Percentiles rank a stretch among this genome's conserved stretches.
Evolutionary conservation across 305 asterid species (phyloP).

Genomic region (Solanum hybrid): DNA sequence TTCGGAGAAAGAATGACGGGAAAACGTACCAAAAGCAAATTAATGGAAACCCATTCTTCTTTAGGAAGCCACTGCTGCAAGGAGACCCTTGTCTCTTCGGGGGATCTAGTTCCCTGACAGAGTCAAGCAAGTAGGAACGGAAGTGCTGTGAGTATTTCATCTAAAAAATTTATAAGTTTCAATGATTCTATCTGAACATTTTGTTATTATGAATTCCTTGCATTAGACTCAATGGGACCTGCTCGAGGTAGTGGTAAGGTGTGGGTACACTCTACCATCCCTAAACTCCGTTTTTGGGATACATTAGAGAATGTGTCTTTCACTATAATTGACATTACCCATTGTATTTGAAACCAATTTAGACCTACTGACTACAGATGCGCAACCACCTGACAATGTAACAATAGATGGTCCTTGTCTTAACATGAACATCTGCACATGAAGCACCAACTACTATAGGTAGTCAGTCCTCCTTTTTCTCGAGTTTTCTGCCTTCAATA

Average conservation of each 20-base stretch:
- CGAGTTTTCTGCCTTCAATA: background rate
- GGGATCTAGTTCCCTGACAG: conserved; percentile 59
- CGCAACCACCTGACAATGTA: background rate
- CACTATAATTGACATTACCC: no score
- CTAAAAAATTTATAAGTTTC: no score
- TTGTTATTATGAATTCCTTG: background rate
- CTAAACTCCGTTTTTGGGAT: no score
- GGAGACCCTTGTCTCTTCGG: conserved; percentile 80
- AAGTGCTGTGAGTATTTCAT: background rate
- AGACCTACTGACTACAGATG: no score
- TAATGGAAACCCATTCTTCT: conserved; percentile 95
- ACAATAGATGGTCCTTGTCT: background rate
- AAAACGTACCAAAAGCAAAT: conserved; percentile 78
- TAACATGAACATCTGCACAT: background rate
- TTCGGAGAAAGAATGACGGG: background rate
- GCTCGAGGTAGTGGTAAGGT: no score
- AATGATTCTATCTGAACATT: background rate
- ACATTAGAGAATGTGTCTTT: background rate
- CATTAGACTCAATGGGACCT: no score
- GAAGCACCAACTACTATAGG: background rate
- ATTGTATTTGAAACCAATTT: no score
- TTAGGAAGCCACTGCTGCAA: conserved; percentile 95
- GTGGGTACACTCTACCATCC: no score
- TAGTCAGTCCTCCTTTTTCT: background rate
- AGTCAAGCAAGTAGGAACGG: background rate